Base-by-base conservation (phyloP, 805 yeast species). In the Starmera amethionina region DNA sequence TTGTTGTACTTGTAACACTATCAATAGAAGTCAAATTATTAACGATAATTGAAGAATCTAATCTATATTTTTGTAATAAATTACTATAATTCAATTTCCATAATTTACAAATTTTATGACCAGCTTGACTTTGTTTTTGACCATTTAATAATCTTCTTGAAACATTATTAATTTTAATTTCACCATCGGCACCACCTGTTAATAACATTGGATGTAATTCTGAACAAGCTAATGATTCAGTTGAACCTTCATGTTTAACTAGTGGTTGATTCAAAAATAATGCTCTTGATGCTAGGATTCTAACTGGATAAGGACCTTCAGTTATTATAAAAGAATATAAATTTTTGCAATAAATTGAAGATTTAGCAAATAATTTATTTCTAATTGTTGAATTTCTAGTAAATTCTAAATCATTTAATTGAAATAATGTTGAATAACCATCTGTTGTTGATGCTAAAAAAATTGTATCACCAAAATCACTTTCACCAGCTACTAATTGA, bases 141-240 rank as follows among this genome's bases (percentile, higher is more conserved):
- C 63, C 62, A 8, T 62, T 58, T 10, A 67, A 40, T 7, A 63
- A 29, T 39, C 65, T 53, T 51, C 69, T 62, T 2, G 64, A 54
- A 5, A 64, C 39, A 42, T 72, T 73, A 13, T 64, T 60, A 5
- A 72, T 54, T 34, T 59, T 58, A 2, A 75, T 45, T 2, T 56
- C 51, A 1, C 81, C 81, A 49, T 75, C 78, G 2, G 75, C 52
- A 4, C 73, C 68, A 3, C 79, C 79, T 8, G 68, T 49, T 10
- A 73, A 46, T 1, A 67, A 39, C 42, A 72, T 50, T 10, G 80
- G 79, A 44, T 75, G 81, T 9, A 59, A 34, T 11, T 49, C 45
- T 0, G 77, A 70, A 0, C 66, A 46, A 0, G 68, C 68, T 1
- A 69, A 40, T 0, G 71, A 49, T 14, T 64, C 60, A 2, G 68